Conservation (phyloP, 2,329 filamentous ascomycete genomes). For the Claviceps arundinis region DNA sequence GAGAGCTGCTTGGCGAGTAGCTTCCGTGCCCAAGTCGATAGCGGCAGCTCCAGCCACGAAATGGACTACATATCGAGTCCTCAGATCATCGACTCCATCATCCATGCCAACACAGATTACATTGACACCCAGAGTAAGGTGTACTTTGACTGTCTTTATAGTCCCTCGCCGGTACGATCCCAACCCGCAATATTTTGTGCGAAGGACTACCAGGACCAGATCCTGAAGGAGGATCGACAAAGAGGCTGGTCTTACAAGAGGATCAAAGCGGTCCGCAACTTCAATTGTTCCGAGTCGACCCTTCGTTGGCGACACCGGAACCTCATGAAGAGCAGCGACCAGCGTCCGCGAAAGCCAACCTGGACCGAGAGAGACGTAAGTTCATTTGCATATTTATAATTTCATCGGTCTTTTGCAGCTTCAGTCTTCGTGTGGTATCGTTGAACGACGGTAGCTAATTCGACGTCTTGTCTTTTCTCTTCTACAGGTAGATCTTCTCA, state of each 20-base stretch:
- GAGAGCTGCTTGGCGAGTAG: too few species aligned
- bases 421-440: too few species aligned
- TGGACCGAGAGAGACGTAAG: slow-evolving; percentile 55
- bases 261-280: slow-evolving; percentile 42
- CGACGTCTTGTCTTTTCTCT: slow-evolving; percentile 7
- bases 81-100: too few species aligned
- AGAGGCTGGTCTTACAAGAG: slow-evolving; percentile 51
- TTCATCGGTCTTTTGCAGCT: too few species aligned
- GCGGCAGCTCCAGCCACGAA: too few species aligned
- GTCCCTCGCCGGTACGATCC: too few species aligned
- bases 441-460: too few species aligned
- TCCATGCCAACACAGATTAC: too few species aligned
- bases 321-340: slow-evolving; percentile 48
- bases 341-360: slow-evolving; percentile 50
- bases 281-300: slow-evolving; percentile 56
- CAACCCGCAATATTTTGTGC: not conserved
- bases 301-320: slow-evolving; percentile 54
- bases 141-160: too few species aligned
- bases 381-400: not conserved
- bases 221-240: slow-evolving; percentile 39
- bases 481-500: slow-evolving; percentile 30
- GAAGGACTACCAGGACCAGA: slow-evolving; percentile 21
- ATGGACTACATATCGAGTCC: too few species aligned
- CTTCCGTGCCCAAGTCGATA: too few species aligned
- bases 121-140: too few species aligned